These are phyloP conservation scores for Alnus rubra DNA, from an alignment of 306 rosid species.

Conservation along the genomic window DNA sequence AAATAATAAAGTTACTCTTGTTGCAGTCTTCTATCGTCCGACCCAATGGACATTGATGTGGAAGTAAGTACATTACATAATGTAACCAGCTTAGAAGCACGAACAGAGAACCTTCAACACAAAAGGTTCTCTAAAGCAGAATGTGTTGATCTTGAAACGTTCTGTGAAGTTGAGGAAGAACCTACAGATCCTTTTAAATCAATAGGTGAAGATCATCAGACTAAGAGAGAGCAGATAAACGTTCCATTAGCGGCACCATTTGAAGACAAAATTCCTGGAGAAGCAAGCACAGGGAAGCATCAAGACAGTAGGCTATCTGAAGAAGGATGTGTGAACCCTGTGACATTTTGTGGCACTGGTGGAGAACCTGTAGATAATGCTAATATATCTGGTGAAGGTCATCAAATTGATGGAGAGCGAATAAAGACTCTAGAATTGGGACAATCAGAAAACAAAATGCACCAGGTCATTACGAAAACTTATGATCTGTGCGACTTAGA, in stretches of 20 bases:
- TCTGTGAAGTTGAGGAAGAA: conserved; percentile 25
- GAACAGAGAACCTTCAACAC: conserved; percentile 31
- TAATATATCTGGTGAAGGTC: conserved; percentile 29
- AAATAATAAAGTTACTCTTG: conserved; percentile 20
- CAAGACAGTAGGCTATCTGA: conserved; percentile 25
- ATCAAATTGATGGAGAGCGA: conserved; percentile 30
- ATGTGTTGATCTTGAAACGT: conserved; percentile 23
- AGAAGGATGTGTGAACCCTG: conserved; percentile 34
- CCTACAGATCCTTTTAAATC: conserved; percentile 28
- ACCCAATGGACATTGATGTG: conserved; percentile 41
- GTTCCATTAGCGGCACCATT: conserved; percentile 12
- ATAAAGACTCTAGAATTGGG: conserved; percentile 28
- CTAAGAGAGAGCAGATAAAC: conserved; percentile 28
- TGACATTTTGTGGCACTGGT: conserved; percentile 27
- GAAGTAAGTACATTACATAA: conserved; percentile 36
- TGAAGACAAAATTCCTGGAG: conserved; percentile 27
- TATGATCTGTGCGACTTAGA: conserved; percentile 20
- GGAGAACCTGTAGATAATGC: conserved; percentile 30
- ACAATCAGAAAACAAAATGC: conserved; percentile 30
- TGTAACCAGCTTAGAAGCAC: conserved; percentile 20
- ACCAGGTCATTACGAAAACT: conserved; percentile 29
- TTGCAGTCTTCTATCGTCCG: conserved; percentile 46
- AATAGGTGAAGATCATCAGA: conserved; percentile 37
- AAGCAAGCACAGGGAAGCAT: conserved; percentile 31
- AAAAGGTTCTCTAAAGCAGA: conserved; percentile 38